Percentiles rank a stretch among this genome's conserved stretches.
phyloP scores from a whole-genome alignment of 129 eudicot genomes.

The Heracleum sosnowskyi region DNA sequence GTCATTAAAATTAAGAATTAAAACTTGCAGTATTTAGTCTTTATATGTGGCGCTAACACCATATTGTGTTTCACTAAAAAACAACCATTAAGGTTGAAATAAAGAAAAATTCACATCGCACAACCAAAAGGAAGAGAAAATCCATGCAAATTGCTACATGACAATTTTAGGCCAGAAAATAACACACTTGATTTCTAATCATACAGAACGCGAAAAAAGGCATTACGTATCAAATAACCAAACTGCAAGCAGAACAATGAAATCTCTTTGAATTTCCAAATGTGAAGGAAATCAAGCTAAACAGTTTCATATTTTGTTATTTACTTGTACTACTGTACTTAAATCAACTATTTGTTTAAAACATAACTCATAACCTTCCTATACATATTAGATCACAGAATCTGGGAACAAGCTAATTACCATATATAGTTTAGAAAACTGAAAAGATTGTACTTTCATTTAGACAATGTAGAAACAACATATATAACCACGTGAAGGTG shows the following conservation, averaged over 20 bases:
- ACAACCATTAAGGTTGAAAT: too few relatives aligned
- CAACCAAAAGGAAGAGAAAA: not conserved
- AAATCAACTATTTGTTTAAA: not conserved
- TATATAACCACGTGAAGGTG: not conserved
- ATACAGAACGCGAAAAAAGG: not conserved
- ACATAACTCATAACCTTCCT: not conserved
- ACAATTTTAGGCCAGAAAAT: not conserved
- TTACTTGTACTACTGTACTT: not conserved
- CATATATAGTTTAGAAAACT: not conserved
- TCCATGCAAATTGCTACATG: not conserved
- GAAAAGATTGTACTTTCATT: not conserved
- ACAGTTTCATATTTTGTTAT: not conserved
- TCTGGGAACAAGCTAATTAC: not conserved
- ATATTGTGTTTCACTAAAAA: not conserved
- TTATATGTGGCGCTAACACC: not conserved
- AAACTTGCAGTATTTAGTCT: conserved; percentile 8
- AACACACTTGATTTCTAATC: not conserved
- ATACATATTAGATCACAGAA: not conserved
- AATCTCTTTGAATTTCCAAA: not conserved
- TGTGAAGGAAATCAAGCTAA: not conserved
- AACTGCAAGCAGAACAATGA: not conserved
- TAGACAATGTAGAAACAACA: not conserved
- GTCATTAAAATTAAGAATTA: not conserved
- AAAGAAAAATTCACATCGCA: not conserved
- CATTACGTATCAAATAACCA: not conserved